A percentile compares a stretch with the other conserved stretches of the same genome.
Evolutionary conservation across 352 stramenopile species (phyloP).

Genomic region (Phytophthora pseudosyringae): DNA sequence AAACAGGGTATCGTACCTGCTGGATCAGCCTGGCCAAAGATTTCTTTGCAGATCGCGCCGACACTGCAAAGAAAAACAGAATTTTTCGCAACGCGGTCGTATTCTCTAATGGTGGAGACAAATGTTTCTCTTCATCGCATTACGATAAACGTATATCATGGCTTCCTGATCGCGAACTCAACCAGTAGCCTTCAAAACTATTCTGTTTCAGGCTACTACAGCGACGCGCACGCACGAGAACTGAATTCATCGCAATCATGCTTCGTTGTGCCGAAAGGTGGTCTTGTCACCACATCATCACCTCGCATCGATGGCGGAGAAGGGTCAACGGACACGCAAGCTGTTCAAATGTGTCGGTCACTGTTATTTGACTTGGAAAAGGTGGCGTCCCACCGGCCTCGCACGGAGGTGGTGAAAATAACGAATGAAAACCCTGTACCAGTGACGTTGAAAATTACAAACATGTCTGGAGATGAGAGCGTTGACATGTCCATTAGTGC

Average conservation of each 20-base stretch:
- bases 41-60: constrained; percentile 40
- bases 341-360: constrained; percentile 44
- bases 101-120: constrained; percentile 48
- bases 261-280: constrained; percentile 17
- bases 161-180: constrained; percentile 40
- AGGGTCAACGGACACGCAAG: constrained; percentile 6
- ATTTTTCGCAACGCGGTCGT: constrained; percentile 17
- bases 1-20: constrained; percentile 23
- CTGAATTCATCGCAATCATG: constrained; percentile 18
- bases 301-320: constrained; percentile 29
- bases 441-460: constrained; percentile 34
- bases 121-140: constrained; percentile 48
- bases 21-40: constrained; percentile 38
- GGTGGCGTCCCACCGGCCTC: constrained; percentile 35
- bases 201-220: constrained; percentile 29
- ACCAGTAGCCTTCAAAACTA: constrained; percentile 33
- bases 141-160: constrained; percentile 42
- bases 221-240: constrained; percentile 1
- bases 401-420: constrained; percentile 47
- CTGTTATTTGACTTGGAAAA: constrained; percentile 53
- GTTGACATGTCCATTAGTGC: constrained; percentile 39
- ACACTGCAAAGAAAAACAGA: constrained; percentile 1
- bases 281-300: constrained; percentile 11
- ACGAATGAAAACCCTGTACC: constrained; percentile 57
- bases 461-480: constrained; percentile 13